phyloP scores from a whole-genome alignment of 2,329 filamentous ascomycete species.

The Trichoderma sp. region DNA sequence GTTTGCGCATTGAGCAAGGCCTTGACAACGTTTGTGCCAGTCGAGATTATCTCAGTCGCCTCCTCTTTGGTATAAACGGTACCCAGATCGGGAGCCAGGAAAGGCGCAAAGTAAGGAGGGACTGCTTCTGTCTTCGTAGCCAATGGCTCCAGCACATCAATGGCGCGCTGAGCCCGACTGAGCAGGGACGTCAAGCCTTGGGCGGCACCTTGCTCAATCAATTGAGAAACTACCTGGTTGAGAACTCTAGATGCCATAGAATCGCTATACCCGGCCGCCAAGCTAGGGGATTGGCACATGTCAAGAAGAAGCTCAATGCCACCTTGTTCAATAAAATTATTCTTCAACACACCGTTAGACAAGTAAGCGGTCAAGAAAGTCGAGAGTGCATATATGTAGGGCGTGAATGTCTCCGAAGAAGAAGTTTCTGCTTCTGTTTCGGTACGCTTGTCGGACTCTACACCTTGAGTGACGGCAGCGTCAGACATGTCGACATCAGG shows the following conservation, averaged over 20 bases:
- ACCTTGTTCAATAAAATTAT: slow-evolving; percentile 74
- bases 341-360: slow-evolving; percentile 72
- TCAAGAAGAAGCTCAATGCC: slow-evolving; percentile 85
- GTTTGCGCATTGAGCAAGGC: slow-evolving; percentile 76
- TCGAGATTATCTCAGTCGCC: slow-evolving; percentile 49
- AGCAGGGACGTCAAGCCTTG: slow-evolving; percentile 81
- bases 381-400: slow-evolving; percentile 75
- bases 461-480: slow-evolving; percentile 38
- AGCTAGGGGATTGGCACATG: slow-evolving; percentile 77
- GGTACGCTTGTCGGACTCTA: slow-evolving; percentile 27
- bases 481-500: slow-evolving; percentile 71
- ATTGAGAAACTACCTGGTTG: slow-evolving; percentile 71
- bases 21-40: slow-evolving; percentile 79
- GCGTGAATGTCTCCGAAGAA: slow-evolving; percentile 51
- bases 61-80: slow-evolving; percentile 41
- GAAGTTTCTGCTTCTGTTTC: slow-evolving; percentile 35
- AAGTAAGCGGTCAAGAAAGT: slow-evolving; percentile 78
- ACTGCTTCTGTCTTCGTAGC: slow-evolving; percentile 53
- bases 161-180: slow-evolving; percentile 69
- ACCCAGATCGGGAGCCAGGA: slow-evolving; percentile 55
- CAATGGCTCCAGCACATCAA: slow-evolving; percentile 71
- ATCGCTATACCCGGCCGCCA: slow-evolving; percentile 66
- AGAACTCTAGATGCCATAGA: slow-evolving; percentile 70
- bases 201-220: slow-evolving; percentile 80
- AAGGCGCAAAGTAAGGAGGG: slow-evolving; percentile 72